Evolutionary conservation across 2,329 filamentous ascomycete genomes (phyloP), one percentile per base, ranked within the genome.

Genomic region (Mariannaea sp.): DNA sequence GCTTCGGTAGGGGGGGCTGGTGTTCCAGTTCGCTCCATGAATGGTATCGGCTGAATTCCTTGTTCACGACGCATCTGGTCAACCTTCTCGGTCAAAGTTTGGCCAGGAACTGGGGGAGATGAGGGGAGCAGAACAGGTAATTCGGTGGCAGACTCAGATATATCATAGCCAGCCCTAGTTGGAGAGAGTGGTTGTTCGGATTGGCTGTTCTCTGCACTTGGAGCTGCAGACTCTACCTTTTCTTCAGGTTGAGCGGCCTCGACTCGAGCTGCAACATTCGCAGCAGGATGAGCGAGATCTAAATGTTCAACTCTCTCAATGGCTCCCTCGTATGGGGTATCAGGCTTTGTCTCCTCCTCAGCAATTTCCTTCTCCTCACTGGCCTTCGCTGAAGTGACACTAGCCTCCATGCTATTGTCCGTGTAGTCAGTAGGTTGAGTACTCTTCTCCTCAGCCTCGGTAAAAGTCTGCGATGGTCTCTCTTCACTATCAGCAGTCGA

Each of bases 401-500:
- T 72, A n/a, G 65, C 64, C 19, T 69, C 71, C 56, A 70, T 61
- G 17, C 66, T 68, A 19, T 66, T 66, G 36, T 73, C 71, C 4
- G 70, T 71, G 42, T 66, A 68, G 13, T 76, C 74, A 0, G 76
- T 75, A 1, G 73, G 70, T 29, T 79, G 73, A 0, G 75, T 76
- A 35, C 69, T 71, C 59, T 79, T 80, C 35, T 79, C 77, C 16
- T 80, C 77, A 8, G 70, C 62, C 39, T 81, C 79, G 1, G 75
- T 75, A 44, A 73, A 75, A 4, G 72, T 71, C 58, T 80, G 77
- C 2, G 74, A 77, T 5, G 70, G 69, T 32, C 71, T 77, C 46
- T 82, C 81, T 7, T 78, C 75, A 9, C 73, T 69, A 53, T 82
- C 80, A 5, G 77, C 75, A 2, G 77, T 74, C 17, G 87, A 85